Base-by-base conservation (phyloP, 805 yeast species). In the Candida maesae region DNA sequence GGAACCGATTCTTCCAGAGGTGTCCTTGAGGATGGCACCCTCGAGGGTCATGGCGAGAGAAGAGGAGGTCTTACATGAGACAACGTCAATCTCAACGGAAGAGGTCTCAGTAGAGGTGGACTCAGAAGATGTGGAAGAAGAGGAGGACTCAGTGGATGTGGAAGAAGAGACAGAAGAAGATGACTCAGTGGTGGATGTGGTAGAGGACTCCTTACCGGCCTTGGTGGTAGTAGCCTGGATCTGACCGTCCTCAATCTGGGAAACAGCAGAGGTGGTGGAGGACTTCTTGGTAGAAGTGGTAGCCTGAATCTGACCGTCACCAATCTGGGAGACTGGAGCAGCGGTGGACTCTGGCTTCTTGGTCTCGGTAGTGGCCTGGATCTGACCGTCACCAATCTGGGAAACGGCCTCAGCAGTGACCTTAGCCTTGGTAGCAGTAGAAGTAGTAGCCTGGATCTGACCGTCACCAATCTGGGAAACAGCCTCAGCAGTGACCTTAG, bases 1-100 rank as follows among this genome's bases (percentile, higher is more conserved):
- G 35, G 89, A 76, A 53, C 90, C 90, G 52, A 83, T 66, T 74
- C 91, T 78, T 35, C 84, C 84, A 44, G 67, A 52, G 27, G 73
- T 59, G 58, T 83, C 91, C 13, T 65, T 71, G 54, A 83, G 68
- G 35, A 76, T 56, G 49, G 78, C 63, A 28, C 56, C 66, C 25
- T 68, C 62, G 54, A 83, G 71, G 27, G 72, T 67, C 72, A 82
- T 67, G 34, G 78, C 65, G 53, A 84, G 69, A 33, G 84, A 65
- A 49, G 69, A 64, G 24, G 62, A 63, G 38, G 68, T 61, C 36
- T 65, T 56, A 63, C 85, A 78, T 23, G 78, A 60, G 36, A 42
- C 61, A 46, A 64, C 59, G 42, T 48, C 35, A 23, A 55, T 50
- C 41, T 48, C 49, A 23, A 33, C 39, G 32, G 57, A 36, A 33